Evolutionary conservation across 2,329 filamentous ascomycete species (phyloP), one percentile per base, ranked within the genome.

Genomic region (Curvularia hawaiiensis): DNA sequence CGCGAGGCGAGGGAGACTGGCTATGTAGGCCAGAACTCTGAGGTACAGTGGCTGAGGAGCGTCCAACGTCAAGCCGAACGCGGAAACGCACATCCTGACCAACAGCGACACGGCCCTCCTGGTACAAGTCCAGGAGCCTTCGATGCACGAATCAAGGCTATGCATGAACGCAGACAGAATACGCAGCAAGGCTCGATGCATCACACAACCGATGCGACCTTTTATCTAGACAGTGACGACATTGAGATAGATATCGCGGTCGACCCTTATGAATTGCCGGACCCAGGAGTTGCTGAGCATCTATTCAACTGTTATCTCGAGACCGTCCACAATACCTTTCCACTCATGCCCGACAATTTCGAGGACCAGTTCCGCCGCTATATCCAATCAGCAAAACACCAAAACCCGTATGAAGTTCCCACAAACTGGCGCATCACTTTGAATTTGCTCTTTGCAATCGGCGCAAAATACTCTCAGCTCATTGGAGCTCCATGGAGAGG

Each of bases 401-500:
- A 59, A 39, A 40, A 38, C 26, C 55, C 60, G 2, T 64, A 64
- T 20, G 20, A 49, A 2, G 49, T 69, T 2, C 60, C 55, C 1
- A 28, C 40, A 11, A 61, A 55, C 47, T 79, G 76, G 77, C 69
- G 71, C 4, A 75, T 75, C 3, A 71, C 75, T 4, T 48, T 79
- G 56, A 79, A 80, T 46, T 45, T 79, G 12, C 63, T 80, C 1
- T 78, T 80, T 39, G 78, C 78, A 11, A 76, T 80, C n/a, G 76
- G 75, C 6, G 71, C 77, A 11, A 71, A 71, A 48, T 74, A 76
- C 56, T 74, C 74, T 6, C 69, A 76, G 52, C 65, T 78, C 48
- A 64, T 64, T 7, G 57, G 66, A 24, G 66, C 67, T 6, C 64
- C 67, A 0, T 74, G 68, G 67, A 61, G 56, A 35, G 71, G 64